Base-by-base conservation (phyloP, 192 early-diverging fungal genomes). In the Glomus cerebriforme region DNA sequence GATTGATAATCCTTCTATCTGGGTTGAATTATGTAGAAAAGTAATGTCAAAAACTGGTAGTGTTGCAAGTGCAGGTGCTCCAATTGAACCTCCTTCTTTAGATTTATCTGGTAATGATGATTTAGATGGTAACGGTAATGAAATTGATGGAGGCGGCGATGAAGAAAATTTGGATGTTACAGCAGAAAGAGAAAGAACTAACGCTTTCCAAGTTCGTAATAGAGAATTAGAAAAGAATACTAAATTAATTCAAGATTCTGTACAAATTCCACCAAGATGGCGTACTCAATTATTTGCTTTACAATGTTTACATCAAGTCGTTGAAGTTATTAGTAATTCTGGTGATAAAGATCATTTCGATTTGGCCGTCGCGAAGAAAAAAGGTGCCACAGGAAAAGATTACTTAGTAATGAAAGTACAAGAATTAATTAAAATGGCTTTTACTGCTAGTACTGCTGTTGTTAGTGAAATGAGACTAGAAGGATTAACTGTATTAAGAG, bases 341-440 rank as follows among this genome's bases (percentile, higher is more conserved):
- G 87, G 86, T 1, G 81, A 85, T n/a, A 80, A 75, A 0, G 91
- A 92, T 62, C 93, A 96, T 83, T 86, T 93, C 63, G 88, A 96
- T 83, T 83, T 96, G 35, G 76, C 81, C 7, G 26, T 86, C 15
- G 93, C 93, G 2, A 78, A 85, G 35, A 85, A 88, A 17, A 81
- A 83, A 8, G 83, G 89, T 74, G 85, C 88, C 63, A 85, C 82
- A 66, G 88, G 86, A 1, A 87, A 86, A 4, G 94, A 95, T 75
- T 95, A 87, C 67, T 81, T 96, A 15, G 91, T 94, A 1, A 90
- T 94, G 54, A 85, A 89, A 47, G 84, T 99, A 1, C 89, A 91
- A 0, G 97, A 98, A 71, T 69, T 99, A 60, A 92, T 99, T 54
- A 92, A 95, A 9, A 91, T 97, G 79, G 94, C 96, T 1, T 97